Evolutionary conservation across 2,329 filamentous ascomycete species (phyloP).

Genomic region (Chrysosporium queenslandicum): DNA sequence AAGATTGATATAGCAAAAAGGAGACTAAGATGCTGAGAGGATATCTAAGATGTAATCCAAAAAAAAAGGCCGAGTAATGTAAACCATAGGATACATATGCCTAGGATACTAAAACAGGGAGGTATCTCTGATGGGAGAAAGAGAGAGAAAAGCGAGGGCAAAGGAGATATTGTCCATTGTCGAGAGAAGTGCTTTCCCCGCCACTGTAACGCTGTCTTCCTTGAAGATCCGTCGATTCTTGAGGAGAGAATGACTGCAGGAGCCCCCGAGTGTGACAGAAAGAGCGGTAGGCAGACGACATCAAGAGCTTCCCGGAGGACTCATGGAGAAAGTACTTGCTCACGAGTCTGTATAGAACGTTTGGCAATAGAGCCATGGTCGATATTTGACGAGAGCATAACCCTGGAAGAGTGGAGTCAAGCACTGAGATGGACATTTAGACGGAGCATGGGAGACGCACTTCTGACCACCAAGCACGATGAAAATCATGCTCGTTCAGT

Average conservation of each 20-base stretch:
- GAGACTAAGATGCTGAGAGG: conserved; percentile 1
- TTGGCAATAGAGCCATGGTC: too few species aligned
- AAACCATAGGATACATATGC: conserved; percentile 1
- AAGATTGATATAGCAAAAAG: neutral
- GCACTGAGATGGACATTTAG: too few species aligned
- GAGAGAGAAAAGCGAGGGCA: neutral
- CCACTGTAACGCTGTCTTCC: neutral
- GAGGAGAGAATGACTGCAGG: neutral
- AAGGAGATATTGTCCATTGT: neutral
- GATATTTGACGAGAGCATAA: too few species aligned
- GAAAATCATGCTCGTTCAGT: conserved; percentile 7
- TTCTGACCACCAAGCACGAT: conserved; percentile 10
- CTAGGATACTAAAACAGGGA: neutral
- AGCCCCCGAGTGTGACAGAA: neutral
- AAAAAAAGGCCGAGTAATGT: neutral
- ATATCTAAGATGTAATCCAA: conserved; percentile 5
- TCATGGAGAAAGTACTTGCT: too few species aligned
- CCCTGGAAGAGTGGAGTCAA: too few species aligned
- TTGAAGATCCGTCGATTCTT: too few species aligned
- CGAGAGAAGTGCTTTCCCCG: neutral
- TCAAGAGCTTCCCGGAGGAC: neutral
- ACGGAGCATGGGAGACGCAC: too few species aligned
- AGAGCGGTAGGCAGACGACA: neutral
- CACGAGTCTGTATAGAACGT: too few species aligned
- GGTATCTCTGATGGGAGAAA: neutral